Evolutionary conservation across 1,139 yeast species (phyloP), one percentile per base, ranked within the genome.

Genomic region (Petasospora rhodanensis): DNA sequence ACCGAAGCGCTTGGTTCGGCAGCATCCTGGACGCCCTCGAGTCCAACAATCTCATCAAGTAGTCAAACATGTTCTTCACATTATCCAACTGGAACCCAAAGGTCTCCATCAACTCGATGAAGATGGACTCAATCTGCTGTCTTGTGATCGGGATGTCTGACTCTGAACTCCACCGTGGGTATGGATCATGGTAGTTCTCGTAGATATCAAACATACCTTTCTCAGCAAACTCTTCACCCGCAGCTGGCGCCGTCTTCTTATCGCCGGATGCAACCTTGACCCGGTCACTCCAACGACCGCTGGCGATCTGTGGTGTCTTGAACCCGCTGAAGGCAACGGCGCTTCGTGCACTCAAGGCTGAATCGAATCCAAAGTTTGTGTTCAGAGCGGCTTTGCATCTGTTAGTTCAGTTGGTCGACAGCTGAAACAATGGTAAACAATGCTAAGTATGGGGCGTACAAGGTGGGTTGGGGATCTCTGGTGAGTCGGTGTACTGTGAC

Each of bases 71-170:
- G 44, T 78, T 78, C 38, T 61, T 64, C 10, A 74, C 62, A 45
- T 65, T 76, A 50, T 76, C 83, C 36, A 55, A 48, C 45, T 78
- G 84, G 45, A 76, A 76, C 0, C 79, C 78, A 58, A 76, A 76
- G 0, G 69, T 59, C 11, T 65, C 64, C 5, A 66, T 62, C 28
- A 76, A 51, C 34, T 68, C 70, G 29, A 69, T 59, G 45, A 76
- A 74, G 9, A 76, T 65, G 4, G 64, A 61, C 49, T 79, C 81
- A 35, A 80, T 78, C 21, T 72, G 73, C 35, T 64, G 68, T 33
- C 62, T 58, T 1, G 63, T 38, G 16, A 70, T 60, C 2, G 76
- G 74, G 4, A 59, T 55, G 7, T 52, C 52, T 3, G 55, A 55
- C 2, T 56, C 55, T 7, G 59, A 51, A 9, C 56, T 53, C 86